Evolutionary conservation across 805 yeast species (phyloP), one percentile per base, ranked within the genome.

Genomic region (Clavispora asparagi): DNA sequence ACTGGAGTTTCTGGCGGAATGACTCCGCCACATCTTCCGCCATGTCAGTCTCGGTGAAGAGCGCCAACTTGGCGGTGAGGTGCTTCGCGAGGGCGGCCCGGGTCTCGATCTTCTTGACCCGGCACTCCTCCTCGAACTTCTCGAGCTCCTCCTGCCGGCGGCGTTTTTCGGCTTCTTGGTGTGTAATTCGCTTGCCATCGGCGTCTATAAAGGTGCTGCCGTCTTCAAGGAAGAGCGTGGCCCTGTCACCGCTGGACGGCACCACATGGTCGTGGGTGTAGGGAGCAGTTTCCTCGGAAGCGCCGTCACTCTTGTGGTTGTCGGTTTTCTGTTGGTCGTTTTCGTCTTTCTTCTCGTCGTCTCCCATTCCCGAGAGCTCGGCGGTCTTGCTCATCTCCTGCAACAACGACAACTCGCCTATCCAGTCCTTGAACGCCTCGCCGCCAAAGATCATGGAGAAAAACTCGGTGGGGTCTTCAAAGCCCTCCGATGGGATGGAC

Each of bases 371-470:
- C 1, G 70, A 63, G 30, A 71, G 61, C 47, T 71, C 76, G 2
- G 76, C 76, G 7, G 72, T 60, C 48, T 71, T 71, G 33, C 68
- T 52, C 52, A 71, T 57, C 47, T 71, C 76, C 53, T 65, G 71
- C 35, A 71, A 50, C 44, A 71, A 63, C 2, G 92, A 87, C 43
- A 46, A 78, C 44, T 64, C 65, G 17, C 67, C 67, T 27, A 61
- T 64, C 67, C 67, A 84, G 41, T 84, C 83, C 30, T 73, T 77
- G 65, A 91, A 90, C 1, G 94, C 95, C 46, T 86, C 95, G 41
- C 97, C 97, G 39, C 97, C 97, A 65, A 90, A 83, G 48, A 84
- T 83, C 69, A 76, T 76, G 4, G 83, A 73, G 61, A 83, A 84
- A 55, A 82, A 81, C 58, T 83, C 89, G 37, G 79, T 48, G 5